These are phyloP conservation scores for Coemansia umbellata DNA, from an alignment of 192 early-diverging fungal species.

Conservation along the genomic window DNA sequence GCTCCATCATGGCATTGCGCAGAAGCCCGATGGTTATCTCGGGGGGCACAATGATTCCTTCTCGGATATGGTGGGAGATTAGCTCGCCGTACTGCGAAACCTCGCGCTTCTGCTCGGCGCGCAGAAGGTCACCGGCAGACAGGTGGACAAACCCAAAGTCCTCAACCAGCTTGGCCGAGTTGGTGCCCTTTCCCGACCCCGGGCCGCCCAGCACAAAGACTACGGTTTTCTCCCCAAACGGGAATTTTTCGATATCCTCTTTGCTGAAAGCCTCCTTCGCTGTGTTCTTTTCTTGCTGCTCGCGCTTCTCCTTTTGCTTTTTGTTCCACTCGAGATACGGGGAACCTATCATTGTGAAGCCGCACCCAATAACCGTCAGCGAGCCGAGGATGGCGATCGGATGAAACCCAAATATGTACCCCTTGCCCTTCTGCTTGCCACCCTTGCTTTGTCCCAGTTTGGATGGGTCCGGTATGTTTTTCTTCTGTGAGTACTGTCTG, in stretches of 20 bases:
- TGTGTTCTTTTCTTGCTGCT: background rate
- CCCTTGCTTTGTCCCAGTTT: slow-evolving; percentile 34
- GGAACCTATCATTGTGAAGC: no score
- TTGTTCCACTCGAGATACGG: slow-evolving; percentile 27
- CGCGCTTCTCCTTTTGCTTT: slow-evolving; percentile 2
- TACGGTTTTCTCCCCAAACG: slow-evolving; percentile 61
- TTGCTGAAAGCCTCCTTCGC: slow-evolving; percentile 11
- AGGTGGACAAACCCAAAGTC: slow-evolving; percentile 95
- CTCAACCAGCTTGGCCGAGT: slow-evolving; percentile 80
- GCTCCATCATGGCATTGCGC: slow-evolving; percentile 81
- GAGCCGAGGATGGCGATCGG: slow-evolving; percentile 28
- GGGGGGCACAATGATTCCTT: slow-evolving; percentile 93
- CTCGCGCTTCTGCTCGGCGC: slow-evolving; percentile 80
- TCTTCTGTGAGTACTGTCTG: no score
- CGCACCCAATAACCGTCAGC: no score
- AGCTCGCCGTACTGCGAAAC: slow-evolving; percentile 86
- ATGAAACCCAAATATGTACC: slow-evolving; percentile 21
- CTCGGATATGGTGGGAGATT: slow-evolving; percentile 87
- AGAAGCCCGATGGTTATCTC: slow-evolving; percentile 92
- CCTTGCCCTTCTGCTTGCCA: slow-evolving; percentile 1
- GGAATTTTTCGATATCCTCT: slow-evolving; percentile 27
- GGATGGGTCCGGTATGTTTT: slow-evolving; percentile 13
- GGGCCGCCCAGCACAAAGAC: slow-evolving; percentile 90
- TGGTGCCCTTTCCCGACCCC: slow-evolving; percentile 93
- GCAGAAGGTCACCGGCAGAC: slow-evolving; percentile 93